Conservation (phyloP, 2,329 filamentous ascomycete genomes). For the Elsinoe necatrix region DNA sequence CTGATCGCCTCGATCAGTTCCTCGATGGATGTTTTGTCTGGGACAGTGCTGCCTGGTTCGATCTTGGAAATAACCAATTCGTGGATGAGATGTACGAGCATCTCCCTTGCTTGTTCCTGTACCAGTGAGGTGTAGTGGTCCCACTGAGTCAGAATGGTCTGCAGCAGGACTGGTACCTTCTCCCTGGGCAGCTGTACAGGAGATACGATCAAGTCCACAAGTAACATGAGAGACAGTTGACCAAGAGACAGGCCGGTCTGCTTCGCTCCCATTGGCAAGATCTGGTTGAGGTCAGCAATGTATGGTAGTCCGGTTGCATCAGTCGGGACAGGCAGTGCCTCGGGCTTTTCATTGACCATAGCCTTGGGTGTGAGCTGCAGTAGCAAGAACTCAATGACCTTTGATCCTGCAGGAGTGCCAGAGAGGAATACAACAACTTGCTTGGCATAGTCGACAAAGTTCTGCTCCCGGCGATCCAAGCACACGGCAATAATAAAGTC, state of each 20-base stretch:
- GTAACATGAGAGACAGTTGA: slow-evolving; percentile 81
- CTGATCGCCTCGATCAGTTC: slow-evolving; percentile 81
- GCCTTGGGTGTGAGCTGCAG: slow-evolving; percentile 86
- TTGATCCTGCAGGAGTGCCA: slow-evolving; percentile 72
- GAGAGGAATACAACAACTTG: slow-evolving; percentile 96
- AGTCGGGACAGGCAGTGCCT: slow-evolving; percentile 58
- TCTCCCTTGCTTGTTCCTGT: slow-evolving; percentile 92
- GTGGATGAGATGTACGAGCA: slow-evolving; percentile 95
- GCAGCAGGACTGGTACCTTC: slow-evolving; percentile 74
- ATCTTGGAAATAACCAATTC: slow-evolving; percentile 77
- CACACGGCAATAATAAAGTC: slow-evolving; percentile 96
- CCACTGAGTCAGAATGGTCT: slow-evolving; percentile 90
- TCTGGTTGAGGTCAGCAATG: slow-evolving; percentile 72
- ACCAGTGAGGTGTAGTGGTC: slow-evolving; percentile 94
- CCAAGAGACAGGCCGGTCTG: slow-evolving; percentile 79
- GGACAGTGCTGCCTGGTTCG: slow-evolving; percentile 60
- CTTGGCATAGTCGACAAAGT: slow-evolving; percentile 96
- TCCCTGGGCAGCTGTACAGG: slow-evolving; percentile 73
- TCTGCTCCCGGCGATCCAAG: slow-evolving; percentile 87
- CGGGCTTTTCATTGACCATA: slow-evolving; percentile 88
- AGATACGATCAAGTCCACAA: slow-evolving; percentile 93
- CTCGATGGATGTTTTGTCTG: slow-evolving; percentile 69
- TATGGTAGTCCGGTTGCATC: slow-evolving; percentile 75
- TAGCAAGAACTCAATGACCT: slow-evolving; percentile 88
- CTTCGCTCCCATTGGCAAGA: slow-evolving; percentile 80